phyloP scores from a whole-genome alignment of 2,329 filamentous ascomycete species.

The Zasmidium angulare region DNA sequence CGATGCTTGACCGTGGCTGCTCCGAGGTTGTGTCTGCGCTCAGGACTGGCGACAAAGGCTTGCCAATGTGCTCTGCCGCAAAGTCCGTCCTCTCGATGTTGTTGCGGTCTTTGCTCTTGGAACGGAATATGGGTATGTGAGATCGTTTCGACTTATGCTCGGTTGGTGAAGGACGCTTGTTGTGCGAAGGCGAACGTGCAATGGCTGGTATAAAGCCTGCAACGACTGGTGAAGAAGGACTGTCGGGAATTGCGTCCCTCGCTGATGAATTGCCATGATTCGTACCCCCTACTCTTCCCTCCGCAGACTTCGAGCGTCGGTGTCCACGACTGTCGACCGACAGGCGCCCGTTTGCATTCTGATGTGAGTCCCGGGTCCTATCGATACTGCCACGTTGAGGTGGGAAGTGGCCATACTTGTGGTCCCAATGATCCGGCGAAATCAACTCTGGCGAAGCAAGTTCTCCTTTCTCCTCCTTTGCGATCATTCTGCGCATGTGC shows the following conservation, averaged over 20 bases:
- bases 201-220: constrained; percentile 31
- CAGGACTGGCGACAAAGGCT: constrained; percentile 15
- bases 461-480: constrained; percentile 42
- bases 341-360: constrained; percentile 17
- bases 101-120: constrained; percentile 36
- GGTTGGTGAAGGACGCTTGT: constrained; percentile 23
- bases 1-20: constrained; percentile 30
- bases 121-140: constrained; percentile 44
- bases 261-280: constrained; percentile 16
- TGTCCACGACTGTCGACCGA: constrained; percentile 21
- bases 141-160: constrained; percentile 38
- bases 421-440: constrained; percentile 44
- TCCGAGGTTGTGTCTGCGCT: constrained; percentile 12
- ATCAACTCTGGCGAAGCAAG: constrained; percentile 38
- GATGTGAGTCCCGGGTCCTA: neutral
- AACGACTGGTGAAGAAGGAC: constrained; percentile 15
- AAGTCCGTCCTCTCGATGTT: constrained; percentile 35
- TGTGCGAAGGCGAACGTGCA: constrained; percentile 21
- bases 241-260: constrained; percentile 15
- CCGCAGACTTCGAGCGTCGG: constrained; percentile 23
- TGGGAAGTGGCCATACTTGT: constrained; percentile 26
- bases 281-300: constrained; percentile 17
- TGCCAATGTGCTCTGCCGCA: constrained; percentile 16
- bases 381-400: constrained; percentile 11
- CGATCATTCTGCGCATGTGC: constrained; percentile 46